Percentiles rank a stretch among this genome's conserved stretches.
Evolutionary conservation across 192 early-diverging fungal species (phyloP).

Genomic region (Linnemannia schmuckeri): DNA sequence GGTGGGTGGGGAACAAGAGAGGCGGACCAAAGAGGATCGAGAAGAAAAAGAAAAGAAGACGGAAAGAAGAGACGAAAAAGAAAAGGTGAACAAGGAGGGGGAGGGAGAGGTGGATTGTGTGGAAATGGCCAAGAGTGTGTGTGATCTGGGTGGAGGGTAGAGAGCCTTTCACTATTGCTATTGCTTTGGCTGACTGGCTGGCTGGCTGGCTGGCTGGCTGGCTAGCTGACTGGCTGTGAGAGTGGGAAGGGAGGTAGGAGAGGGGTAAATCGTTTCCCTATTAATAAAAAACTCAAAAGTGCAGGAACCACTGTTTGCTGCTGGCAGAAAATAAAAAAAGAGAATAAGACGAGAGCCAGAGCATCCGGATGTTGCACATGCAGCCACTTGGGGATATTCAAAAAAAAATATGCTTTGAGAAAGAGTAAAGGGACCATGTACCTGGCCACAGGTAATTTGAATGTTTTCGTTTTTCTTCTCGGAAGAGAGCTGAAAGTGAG

Average conservation of each 20-base stretch:
- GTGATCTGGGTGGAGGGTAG: background rate
- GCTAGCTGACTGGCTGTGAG: too few species aligned
- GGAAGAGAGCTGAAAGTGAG: background rate
- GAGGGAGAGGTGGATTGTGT: background rate
- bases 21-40: conserved; percentile 6
- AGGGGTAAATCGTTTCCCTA: background rate
- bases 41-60: background rate
- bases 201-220: too few species aligned
- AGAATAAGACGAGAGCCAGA: background rate
- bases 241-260: background rate
- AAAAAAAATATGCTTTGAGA: too few species aligned
- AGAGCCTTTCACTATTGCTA: background rate
- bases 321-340: background rate
- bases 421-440: background rate
- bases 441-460: background rate
- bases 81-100: background rate
- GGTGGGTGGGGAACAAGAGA: conserved; percentile 3
- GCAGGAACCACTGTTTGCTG: conserved; percentile 1
- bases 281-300: conserved; percentile 11
- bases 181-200: background rate
- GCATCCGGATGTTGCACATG: conserved; percentile 2
- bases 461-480: background rate
- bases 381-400: background rate
- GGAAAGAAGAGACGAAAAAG: background rate
- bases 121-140: background rate